Evolutionary conservation across 2,329 filamentous ascomycete species (phyloP).

Genomic region (Diaporthe australafricana): DNA sequence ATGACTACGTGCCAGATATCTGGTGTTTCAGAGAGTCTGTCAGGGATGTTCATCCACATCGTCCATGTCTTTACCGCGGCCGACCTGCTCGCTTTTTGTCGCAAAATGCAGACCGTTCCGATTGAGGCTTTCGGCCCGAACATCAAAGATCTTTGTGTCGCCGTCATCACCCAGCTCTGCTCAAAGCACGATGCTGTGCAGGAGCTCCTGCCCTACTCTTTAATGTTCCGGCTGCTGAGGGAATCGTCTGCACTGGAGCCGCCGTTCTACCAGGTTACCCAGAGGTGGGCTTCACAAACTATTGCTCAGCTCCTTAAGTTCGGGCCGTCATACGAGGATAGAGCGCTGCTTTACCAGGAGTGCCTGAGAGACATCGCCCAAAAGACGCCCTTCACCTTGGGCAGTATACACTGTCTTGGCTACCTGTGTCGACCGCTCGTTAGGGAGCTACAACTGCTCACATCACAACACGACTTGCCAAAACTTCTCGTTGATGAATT

Average conservation of each 20-base stretch:
- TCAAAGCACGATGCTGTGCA: constrained; percentile 48
- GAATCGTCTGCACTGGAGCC: constrained; percentile 72
- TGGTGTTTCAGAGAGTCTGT: constrained; percentile 83
- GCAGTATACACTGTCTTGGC: constrained; percentile 76
- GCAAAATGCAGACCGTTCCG: constrained; percentile 75
- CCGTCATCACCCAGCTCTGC: constrained; percentile 62
- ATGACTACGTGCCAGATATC: constrained; percentile 86
- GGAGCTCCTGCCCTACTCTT: constrained; percentile 49
- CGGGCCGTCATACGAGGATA: constrained; percentile 66
- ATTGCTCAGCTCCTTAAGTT: constrained; percentile 59
- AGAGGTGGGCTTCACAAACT: constrained; percentile 32
- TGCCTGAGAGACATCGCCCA: constrained; percentile 77
- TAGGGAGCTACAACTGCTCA: constrained; percentile 67
- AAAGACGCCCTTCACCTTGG: constrained; percentile 73
- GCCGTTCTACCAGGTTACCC: constrained; percentile 48
- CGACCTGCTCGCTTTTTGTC: constrained; percentile 73
- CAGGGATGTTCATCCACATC: constrained; percentile 70
- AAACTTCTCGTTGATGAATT: constrained; percentile 74
- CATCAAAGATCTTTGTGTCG: constrained; percentile 72
- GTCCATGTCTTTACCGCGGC: constrained; percentile 60
- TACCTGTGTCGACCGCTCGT: constrained; percentile 58
- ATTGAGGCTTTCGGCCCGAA: constrained; percentile 70
- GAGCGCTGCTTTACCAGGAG: constrained; percentile 70
- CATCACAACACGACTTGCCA: constrained; percentile 71
- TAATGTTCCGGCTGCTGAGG: constrained; percentile 75